These are phyloP conservation scores for Termitomyces sp. DNA, from an alignment of 768 basidiomycete species.

Conservation along the genomic window DNA sequence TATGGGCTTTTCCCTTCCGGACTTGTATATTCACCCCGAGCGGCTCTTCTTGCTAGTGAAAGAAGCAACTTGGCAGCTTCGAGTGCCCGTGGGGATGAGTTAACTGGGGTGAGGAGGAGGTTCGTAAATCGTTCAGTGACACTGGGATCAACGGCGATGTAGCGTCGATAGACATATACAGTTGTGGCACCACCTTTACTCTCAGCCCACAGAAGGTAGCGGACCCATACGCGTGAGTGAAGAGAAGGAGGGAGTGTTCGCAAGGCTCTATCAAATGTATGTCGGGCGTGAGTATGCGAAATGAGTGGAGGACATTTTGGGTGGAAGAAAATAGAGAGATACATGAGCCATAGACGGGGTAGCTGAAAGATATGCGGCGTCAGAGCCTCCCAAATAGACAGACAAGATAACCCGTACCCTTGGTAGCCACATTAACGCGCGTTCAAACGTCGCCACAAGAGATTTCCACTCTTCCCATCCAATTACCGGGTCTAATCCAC, in stretches of 20 bases:
- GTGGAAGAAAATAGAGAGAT: slow-evolving; percentile 86
- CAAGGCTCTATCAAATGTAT: slow-evolving; percentile 91
- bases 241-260: slow-evolving; percentile 92
- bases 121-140: slow-evolving; percentile 76
- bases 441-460: slow-evolving; percentile 84
- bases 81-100: slow-evolving; percentile 65
- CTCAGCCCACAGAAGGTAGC: slow-evolving; percentile 93
- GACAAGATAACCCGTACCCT: slow-evolving; percentile 47
- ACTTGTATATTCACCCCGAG: slow-evolving; percentile 77
- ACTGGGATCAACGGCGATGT: slow-evolving; percentile 77
- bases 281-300: slow-evolving; percentile 86
- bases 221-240: slow-evolving; percentile 88
- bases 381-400: background rate
- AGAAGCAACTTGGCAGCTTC: slow-evolving; percentile 93
- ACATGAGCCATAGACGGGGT: slow-evolving; percentile 92
- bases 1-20: slow-evolving; percentile 95
- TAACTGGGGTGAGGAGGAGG: slow-evolving; percentile 61
- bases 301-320: slow-evolving; percentile 82
- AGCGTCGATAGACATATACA: slow-evolving; percentile 83
- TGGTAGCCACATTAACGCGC: slow-evolving; percentile 93
- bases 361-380: slow-evolving; percentile 45
- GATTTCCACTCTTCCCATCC: slow-evolving; percentile 96
- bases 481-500: slow-evolving; percentile 81
- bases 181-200: slow-evolving; percentile 72
- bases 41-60: slow-evolving; percentile 78